Percentiles rank a stretch among this genome's conserved stretches.
phyloP scores from a whole-genome alignment of 192 early-diverging fungal genomes.

The Paraglomus occultum region DNA sequence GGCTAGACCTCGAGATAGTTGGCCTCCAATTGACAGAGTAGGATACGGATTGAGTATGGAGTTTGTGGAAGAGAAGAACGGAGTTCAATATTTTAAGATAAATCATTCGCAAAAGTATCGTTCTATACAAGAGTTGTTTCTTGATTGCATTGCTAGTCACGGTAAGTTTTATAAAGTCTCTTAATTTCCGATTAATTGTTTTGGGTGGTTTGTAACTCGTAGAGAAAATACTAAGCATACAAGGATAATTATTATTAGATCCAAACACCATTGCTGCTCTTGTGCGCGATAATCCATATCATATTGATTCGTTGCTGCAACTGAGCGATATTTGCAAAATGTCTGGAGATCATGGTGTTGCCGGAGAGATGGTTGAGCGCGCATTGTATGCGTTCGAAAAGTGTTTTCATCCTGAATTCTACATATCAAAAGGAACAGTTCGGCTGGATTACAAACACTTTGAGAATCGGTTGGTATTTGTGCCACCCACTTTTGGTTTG shows the following conservation, averaged over 20 bases:
- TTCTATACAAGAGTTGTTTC: slow-evolving; percentile 70
- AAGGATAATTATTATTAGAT: slow-evolving; percentile 39
- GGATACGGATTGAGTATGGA: slow-evolving; percentile 50
- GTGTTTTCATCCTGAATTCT: slow-evolving; percentile 77
- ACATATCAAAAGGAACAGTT: slow-evolving; percentile 57
- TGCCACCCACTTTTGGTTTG: not conserved
- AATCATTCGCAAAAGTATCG: slow-evolving; percentile 73
- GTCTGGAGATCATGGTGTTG: slow-evolving; percentile 74
- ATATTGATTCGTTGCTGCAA: slow-evolving; percentile 84
- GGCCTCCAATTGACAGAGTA: slow-evolving; percentile 59
- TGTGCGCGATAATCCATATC: slow-evolving; percentile 78
- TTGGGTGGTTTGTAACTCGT: not conserved
- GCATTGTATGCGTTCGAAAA: slow-evolving; percentile 87
- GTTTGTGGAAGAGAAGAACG: slow-evolving; percentile 38
- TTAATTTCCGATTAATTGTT: not conserved
- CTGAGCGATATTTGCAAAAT: slow-evolving; percentile 85
- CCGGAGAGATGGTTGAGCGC: slow-evolving; percentile 83
- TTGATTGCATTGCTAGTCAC: slow-evolving; percentile 66
- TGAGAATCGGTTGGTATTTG: slow-evolving; percentile 67
- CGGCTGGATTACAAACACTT: slow-evolving; percentile 68
- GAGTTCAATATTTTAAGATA: slow-evolving; percentile 53
- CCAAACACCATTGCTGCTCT: slow-evolving; percentile 69
- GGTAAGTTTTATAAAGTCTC: slow-evolving; percentile 18
- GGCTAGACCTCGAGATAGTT: slow-evolving; percentile 67
- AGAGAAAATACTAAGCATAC: not conserved